Percentiles rank a stretch among this genome's conserved stretches.
Conservation (phyloP, 2,329 filamentous ascomycete genomes). For the Ilyonectria sp. region DNA sequence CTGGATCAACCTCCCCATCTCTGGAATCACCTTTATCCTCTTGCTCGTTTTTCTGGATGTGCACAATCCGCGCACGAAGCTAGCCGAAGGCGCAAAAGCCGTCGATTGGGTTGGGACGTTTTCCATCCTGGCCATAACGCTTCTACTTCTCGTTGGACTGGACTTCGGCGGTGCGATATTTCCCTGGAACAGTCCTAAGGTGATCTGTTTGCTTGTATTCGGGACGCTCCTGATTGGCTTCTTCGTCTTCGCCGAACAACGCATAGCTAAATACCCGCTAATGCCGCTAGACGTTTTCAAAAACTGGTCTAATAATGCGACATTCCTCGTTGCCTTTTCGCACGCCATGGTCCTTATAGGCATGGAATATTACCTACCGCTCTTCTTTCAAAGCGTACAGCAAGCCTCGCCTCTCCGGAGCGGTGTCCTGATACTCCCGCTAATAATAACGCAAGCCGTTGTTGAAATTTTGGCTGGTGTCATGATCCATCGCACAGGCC, state of each 20-base stretch:
- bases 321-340: conserved; percentile 8
- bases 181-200: conserved; percentile 22
- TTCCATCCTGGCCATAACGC: conserved; percentile 14
- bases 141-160: conserved; percentile 25
- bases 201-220: conserved; percentile 26
- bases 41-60: conserved; percentile 60
- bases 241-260: conserved; percentile 13
- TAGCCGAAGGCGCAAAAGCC: conserved; percentile 21
- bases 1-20: conserved; percentile 51
- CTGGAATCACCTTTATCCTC: conserved; percentile 62
- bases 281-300: conserved; percentile 22
- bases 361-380: conserved; percentile 18
- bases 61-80: conserved; percentile 21
- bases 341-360: conserved; percentile 18
- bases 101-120: conserved; percentile 26
- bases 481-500: conserved; percentile 12
- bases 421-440: conserved; percentile 17
- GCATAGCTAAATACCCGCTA: conserved; percentile 26
- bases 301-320: conserved; percentile 15
- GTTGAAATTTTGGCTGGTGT: conserved; percentile 17
- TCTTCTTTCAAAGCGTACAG: conserved; percentile 29
- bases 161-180: conserved; percentile 24
- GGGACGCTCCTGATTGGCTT: conserved; percentile 6
- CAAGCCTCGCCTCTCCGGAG: conserved; percentile 9
- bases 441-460: conserved; percentile 11